Evolutionary conservation across 495 filamentous ascomycete genomes (phyloP).

Genomic region (Annulohypoxylon moriforme): DNA sequence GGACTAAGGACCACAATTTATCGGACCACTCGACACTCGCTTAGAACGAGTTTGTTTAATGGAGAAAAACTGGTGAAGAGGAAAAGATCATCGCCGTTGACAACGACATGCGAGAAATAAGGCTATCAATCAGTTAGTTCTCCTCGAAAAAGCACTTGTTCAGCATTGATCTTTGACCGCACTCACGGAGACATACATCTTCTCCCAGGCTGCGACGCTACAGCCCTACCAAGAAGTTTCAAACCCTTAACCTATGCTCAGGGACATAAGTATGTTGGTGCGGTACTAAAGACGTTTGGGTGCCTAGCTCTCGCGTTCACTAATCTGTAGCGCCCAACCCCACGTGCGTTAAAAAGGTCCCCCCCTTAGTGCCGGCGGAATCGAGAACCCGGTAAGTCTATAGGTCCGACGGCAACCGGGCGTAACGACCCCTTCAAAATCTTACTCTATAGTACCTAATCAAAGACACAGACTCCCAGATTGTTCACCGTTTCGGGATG

Average conservation of each 20-base stretch:
- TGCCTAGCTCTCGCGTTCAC: constrained; percentile 1
- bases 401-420: constrained; percentile 8
- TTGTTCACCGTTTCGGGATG: background rate
- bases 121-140: constrained; percentile 12
- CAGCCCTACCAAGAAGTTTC: background rate
- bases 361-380: constrained; percentile 19
- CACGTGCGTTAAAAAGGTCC: background rate
- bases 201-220: background rate
- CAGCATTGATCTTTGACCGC: background rate
- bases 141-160: background rate
- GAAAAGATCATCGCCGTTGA: constrained; percentile 38
- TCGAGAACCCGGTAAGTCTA: background rate
- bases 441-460: constrained; percentile 1
- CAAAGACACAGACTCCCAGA: background rate
- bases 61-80: constrained; percentile 30
- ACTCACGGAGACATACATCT: background rate
- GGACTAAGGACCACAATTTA: constrained; percentile 8
- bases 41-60: constrained; percentile 38
- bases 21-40: constrained; percentile 34
- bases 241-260: background rate
- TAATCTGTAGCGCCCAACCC: constrained; percentile 16
- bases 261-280: background rate
- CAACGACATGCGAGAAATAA: constrained; percentile 31
- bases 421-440: background rate
- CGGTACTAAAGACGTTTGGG: background rate